Conservation (phyloP, 2,329 filamentous ascomycete genomes). For the Coniochaeta pulveracea region DNA sequence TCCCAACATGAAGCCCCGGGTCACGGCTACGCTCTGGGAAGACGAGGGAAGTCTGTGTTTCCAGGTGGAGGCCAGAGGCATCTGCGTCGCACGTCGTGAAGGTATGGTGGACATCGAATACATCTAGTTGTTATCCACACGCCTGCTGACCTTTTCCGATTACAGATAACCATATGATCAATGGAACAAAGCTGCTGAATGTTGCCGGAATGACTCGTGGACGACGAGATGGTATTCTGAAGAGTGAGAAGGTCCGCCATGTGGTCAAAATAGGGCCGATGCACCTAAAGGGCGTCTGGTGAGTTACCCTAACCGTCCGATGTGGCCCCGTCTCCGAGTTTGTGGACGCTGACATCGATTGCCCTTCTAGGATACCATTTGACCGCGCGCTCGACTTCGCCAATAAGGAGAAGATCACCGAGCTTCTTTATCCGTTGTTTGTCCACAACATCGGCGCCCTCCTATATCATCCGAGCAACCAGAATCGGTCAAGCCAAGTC, state of each 20-base stretch:
- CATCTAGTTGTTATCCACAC: too few relatives aligned
- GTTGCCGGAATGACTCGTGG: slow-evolving; percentile 97
- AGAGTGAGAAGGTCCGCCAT: slow-evolving; percentile 93
- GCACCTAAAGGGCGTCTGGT: slow-evolving; percentile 98
- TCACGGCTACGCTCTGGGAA: slow-evolving; percentile 96
- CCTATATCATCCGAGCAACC: slow-evolving; percentile 87
- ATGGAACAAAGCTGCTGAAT: slow-evolving; percentile 92
- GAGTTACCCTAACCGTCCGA: slow-evolving; percentile 25
- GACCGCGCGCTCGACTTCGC: slow-evolving; percentile 96
- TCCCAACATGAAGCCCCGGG: slow-evolving; percentile 88
- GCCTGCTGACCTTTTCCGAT: too few relatives aligned
- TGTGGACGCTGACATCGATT: too few relatives aligned
- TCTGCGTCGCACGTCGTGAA: slow-evolving; percentile 90
- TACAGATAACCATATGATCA: slow-evolving; percentile 96
- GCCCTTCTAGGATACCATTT: slow-evolving; percentile 72
- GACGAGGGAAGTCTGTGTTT: slow-evolving; percentile 97
- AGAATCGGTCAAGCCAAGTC: slow-evolving; percentile 69
- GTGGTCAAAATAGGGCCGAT: slow-evolving; percentile 99
- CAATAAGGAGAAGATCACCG: slow-evolving; percentile 99
- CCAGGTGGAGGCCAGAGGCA: slow-evolving; percentile 90
- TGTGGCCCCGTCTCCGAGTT: not conserved
- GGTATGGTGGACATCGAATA: too few relatives aligned
- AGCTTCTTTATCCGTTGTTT: slow-evolving; percentile 87
- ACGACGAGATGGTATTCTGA: slow-evolving; percentile 87
- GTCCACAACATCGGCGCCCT: slow-evolving; percentile 94